Percentiles rank a stretch among this genome's conserved stretches.
Conservation (phyloP, 108 stramenopile species). For the Chaetoceros tenuissimus region DNA sequence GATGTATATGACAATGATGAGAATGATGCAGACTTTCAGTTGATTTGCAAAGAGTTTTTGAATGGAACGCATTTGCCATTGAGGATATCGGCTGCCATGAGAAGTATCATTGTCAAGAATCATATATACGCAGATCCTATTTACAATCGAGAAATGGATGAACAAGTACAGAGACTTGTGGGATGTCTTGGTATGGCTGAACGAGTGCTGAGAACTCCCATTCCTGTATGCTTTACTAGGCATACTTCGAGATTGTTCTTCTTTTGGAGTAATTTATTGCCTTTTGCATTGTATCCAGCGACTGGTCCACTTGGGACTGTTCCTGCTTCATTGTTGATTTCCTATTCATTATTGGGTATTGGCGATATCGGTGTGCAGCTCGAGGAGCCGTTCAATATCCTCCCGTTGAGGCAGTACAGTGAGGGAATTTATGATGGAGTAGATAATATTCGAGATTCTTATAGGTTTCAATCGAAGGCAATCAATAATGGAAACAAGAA, state of each 20-base stretch:
- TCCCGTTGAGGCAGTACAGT: slow-evolving; percentile 41
- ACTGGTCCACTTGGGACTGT: slow-evolving; percentile 29
- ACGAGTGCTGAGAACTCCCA: slow-evolving; percentile 34
- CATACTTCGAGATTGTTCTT: slow-evolving; percentile 25
- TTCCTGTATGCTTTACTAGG: no score
- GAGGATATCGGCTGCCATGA: slow-evolving; percentile 22
- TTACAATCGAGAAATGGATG: slow-evolving; percentile 23
- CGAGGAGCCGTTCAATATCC: slow-evolving; percentile 45
- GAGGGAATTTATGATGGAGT: slow-evolving; percentile 33
- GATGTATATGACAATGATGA: slow-evolving; percentile 29
- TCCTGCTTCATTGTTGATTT: slow-evolving; percentile 24
- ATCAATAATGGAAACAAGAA: no score
- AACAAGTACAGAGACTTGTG: slow-evolving; percentile 23
- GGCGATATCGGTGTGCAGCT: slow-evolving; percentile 46
- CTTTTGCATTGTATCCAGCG: slow-evolving; percentile 38
- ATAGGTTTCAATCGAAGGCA: no score
- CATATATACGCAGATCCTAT: slow-evolving; percentile 12
- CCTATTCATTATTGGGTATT: slow-evolving; percentile 38
- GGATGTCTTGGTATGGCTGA: slow-evolving; percentile 27
- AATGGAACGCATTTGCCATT: slow-evolving; percentile 16
- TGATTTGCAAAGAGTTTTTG: slow-evolving; percentile 19
- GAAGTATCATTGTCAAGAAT: slow-evolving; percentile 26
- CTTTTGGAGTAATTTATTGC: slow-evolving; percentile 37
- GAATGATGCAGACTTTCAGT: slow-evolving; percentile 17
- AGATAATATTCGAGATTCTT: no score